Conservation (phyloP, 495 filamentous ascomycete species). For the Neurospora sp. region DNA sequence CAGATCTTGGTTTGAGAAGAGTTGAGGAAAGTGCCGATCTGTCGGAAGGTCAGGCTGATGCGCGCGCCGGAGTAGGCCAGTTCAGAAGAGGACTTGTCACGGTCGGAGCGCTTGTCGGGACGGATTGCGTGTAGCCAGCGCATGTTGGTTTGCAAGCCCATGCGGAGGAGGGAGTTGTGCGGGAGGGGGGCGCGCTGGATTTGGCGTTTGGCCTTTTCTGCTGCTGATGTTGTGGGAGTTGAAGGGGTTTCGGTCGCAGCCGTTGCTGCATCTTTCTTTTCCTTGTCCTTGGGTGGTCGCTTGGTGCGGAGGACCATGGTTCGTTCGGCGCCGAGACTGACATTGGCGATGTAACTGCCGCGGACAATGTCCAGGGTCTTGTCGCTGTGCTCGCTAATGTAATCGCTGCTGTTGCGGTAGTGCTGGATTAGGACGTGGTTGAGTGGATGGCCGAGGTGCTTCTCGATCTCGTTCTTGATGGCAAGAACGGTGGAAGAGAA, state of each 20-base stretch:
- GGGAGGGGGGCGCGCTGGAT: conserved; percentile 63
- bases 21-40: conserved; percentile 77
- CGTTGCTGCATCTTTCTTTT: neutral
- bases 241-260: neutral
- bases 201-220: conserved; percentile 16
- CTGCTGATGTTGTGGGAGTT: neutral
- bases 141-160: conserved; percentile 73
- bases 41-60: conserved; percentile 87
- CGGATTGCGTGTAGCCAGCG: conserved; percentile 85
- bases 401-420: conserved; percentile 83
- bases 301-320: conserved; percentile 89
- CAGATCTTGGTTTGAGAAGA: conserved; percentile 57
- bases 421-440: conserved; percentile 93
- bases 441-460: conserved; percentile 63
- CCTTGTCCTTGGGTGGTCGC: conserved; percentile 32
- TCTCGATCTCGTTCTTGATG: conserved; percentile 58
- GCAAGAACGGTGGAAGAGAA: conserved; percentile 64
- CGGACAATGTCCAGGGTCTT: conserved; percentile 89
- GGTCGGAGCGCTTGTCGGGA: conserved; percentile 63
- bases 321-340: conserved; percentile 83
- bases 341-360: conserved; percentile 76
- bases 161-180: conserved; percentile 77
- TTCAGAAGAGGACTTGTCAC: conserved; percentile 59
- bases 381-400: conserved; percentile 94
- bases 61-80: conserved; percentile 62